These are phyloP conservation scores for Paracamarosporium sp. DNA, from an alignment of 2,329 filamentous ascomycete genomes.

Conservation along the genomic window DNA sequence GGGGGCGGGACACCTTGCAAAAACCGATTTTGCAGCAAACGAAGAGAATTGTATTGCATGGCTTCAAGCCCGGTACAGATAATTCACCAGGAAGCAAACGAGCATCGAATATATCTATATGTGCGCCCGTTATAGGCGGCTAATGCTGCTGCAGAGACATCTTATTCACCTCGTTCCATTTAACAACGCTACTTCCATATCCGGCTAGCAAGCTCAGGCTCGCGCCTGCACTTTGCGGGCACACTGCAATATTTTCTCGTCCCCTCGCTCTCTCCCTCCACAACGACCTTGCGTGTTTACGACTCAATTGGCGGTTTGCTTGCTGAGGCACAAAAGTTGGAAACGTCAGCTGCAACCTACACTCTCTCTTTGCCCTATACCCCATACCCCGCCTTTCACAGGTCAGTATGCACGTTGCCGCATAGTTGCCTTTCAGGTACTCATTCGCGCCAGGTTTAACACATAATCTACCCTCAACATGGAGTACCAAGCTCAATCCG, in stretches of 20 bases:
- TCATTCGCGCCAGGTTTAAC: constrained; percentile 32
- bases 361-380: constrained; percentile 9
- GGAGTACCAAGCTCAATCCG: constrained; percentile 45
- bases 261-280: constrained; percentile 25
- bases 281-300: constrained; percentile 15
- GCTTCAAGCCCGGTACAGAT: neutral
- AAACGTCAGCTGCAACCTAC: constrained; percentile 26
- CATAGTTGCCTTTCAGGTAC: constrained; percentile 15
- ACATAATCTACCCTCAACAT: constrained; percentile 30
- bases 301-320: constrained; percentile 21
- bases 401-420: constrained; percentile 26
- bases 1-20: neutral
- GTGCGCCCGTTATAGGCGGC: neutral
- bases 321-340: constrained; percentile 14
- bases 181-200: neutral
- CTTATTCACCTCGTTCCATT: constrained; percentile 6
- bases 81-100: neutral
- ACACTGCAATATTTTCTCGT: constrained; percentile 26
- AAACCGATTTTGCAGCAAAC: neutral
- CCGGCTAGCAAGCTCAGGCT: neutral
- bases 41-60: neutral
- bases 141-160: neutral
- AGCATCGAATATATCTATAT: neutral
- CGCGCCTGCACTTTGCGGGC: constrained; percentile 12
- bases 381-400: constrained; percentile 24